These are phyloP conservation scores for Chaetomium sp. DNA, from an alignment of 2,329 filamentous ascomycete genomes.

Conservation along the genomic window DNA sequence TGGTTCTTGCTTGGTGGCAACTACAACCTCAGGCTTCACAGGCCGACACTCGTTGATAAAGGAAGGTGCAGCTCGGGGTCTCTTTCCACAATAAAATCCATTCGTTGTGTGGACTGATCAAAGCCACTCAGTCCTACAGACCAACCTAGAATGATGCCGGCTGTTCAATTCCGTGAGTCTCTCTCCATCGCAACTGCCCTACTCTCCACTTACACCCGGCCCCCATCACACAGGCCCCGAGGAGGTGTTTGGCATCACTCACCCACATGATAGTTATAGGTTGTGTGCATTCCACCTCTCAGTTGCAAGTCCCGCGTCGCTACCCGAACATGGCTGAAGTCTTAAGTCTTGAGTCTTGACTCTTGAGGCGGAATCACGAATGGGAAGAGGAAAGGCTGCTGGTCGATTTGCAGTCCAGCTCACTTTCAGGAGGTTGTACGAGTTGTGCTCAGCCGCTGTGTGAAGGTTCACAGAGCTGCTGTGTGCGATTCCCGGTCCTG, in stretches of 20 bases:
- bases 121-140: not conserved
- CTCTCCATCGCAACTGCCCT: not conserved
- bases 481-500: not conserved
- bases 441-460: not conserved
- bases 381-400: not conserved
- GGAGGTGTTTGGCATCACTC: not conserved
- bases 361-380: not conserved
- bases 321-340: not conserved
- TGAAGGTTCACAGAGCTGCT: not conserved
- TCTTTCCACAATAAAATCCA: not conserved
- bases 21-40: not conserved
- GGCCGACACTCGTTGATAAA: not conserved
- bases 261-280: not conserved
- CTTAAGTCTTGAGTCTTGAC: not conserved
- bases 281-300: not conserved
- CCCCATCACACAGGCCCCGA: not conserved
- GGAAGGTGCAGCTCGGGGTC: not conserved
- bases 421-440: not conserved
- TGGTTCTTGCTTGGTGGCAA: not conserved
- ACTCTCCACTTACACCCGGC: not conserved
- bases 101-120: not conserved
- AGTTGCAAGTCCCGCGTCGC: not conserved
- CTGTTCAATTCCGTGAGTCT: not conserved
- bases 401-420: not conserved
- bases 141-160: not conserved